Conservation (phyloP, 2,329 filamentous ascomycete species). For the Orbilia ellipsospora region DNA sequence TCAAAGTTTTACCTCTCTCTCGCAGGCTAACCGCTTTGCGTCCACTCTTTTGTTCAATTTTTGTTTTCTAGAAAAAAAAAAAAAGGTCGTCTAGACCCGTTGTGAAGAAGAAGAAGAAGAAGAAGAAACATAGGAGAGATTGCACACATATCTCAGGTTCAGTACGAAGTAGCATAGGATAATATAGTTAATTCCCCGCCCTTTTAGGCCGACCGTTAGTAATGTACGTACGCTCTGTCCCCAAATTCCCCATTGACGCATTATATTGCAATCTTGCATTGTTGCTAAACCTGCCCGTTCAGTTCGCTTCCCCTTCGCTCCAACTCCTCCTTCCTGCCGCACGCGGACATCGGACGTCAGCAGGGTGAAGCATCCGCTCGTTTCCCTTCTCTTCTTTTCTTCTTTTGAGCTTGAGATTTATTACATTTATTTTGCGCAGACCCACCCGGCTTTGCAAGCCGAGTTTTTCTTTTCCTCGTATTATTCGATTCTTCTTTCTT, state of each 20-base stretch:
- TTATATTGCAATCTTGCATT: conserved; percentile 15
- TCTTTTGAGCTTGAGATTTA: conserved; percentile 5
- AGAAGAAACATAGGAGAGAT: no score
- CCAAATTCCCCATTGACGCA: conserved; percentile 35
- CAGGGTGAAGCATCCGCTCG: conserved; percentile 10
- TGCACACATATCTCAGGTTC: conserved; percentile 29
- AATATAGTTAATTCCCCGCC: conserved; percentile 32
- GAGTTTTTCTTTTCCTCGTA: conserved; percentile 7
- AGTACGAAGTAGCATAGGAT: conserved; percentile 24
- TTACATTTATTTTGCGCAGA: conserved; percentile 26
- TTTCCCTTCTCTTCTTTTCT: background rate
- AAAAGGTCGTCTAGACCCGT: no score
- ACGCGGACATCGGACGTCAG: conserved; percentile 21
- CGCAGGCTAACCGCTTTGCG: conserved; percentile 13
- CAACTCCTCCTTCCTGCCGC: conserved; percentile 24
- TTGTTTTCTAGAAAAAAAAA: conserved; percentile 35
- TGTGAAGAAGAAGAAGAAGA: no score
- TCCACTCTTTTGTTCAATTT: conserved; percentile 39
- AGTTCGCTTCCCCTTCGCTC: conserved; percentile 30
- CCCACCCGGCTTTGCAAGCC: conserved; percentile 22
- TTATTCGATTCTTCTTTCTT: conserved; percentile 15
- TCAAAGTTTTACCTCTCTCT: conserved; percentile 45
- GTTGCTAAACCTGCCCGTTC: conserved; percentile 46
- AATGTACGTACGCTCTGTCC: conserved; percentile 24
- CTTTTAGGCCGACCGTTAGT: conserved; percentile 30